Evolutionary conservation across 768 basidiomycete species (phyloP), one percentile per base, ranked within the genome.

Genomic region (Mycena rosella): DNA sequence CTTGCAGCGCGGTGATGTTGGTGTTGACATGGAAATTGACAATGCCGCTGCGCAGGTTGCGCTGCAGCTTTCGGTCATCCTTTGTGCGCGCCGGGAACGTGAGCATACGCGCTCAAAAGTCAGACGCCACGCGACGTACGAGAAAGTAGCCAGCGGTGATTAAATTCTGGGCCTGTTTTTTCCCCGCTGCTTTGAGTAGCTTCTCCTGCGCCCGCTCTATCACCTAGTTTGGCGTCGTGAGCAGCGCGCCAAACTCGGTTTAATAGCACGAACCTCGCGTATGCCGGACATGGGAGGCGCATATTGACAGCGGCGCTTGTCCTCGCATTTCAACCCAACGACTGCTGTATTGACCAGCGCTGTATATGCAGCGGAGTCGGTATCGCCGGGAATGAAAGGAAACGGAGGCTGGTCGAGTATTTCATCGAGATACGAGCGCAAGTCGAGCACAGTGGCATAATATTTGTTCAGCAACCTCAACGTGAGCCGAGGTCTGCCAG

Each of bases 11-110:
- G 15, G 89, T 90, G 34, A 93, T 79, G n/a, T 88, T 85, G 0
- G 94, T 94, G 75, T 96, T 96, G 18, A 92, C 82, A 69, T 88
- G 89, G 62, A 81, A 82, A 72, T 90, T 93, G 18, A 80, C 81
- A 54, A 92, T 82, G 10, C 83, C 84, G 15, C 80, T 71, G 27
- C 85, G 77, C 27, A 76, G 74, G 62, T 80, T 73, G 27, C 82
- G 82, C 20, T 52, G 66, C 10, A 75, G 74, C 74, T 82, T 85
- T 53, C 82, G 82, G 36, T 77, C 70, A 66, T 84, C 80, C 78
- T 78, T 60, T 78, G 75, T 38, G 73, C 77, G 13, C 14, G 9
- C 44, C 44, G 6, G 6, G 20, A 78, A 32, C 76, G 63, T 20
- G 17, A 40, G 17, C 45, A 26, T 34, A 61, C 14, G 42, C 59